Base-by-base conservation (phyloP, 2,329 filamentous ascomycete genomes). In the Plectosphaerella sp. region DNA sequence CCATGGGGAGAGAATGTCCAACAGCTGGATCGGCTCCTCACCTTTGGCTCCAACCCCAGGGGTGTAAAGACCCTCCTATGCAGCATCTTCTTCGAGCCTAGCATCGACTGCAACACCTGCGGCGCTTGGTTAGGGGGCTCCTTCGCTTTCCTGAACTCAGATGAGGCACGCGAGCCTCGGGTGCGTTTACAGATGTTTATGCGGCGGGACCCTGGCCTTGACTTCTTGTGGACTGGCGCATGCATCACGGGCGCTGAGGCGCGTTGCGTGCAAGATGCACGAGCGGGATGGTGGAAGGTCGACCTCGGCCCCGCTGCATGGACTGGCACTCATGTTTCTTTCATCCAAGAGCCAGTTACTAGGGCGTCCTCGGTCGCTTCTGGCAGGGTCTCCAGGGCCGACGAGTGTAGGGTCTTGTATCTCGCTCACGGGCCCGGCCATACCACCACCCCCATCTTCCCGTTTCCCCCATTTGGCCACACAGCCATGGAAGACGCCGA, bases 51-150 rank as follows among this genome's bases (percentile, higher is more conserved):
- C 39, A 62, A 59, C 42, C 25, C 51, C 3, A 53, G 48, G 15
- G 55, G 56, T 5, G 16, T 52, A 2, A 59, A 58, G 39, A 50
- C 54, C 10, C 52, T 62, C 14, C 42, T 61, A 2, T 36, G 16
- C 10, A 62, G 59, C 49, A 35, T 58, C 15, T 62, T 62, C 16
- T 61, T 55, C 45, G 55, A 62, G 24, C 54, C 45, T n/a, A 50
- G 51, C 14, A 48, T 59, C 15, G 18, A 36, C 20, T 53, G 54
- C 36, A 62, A 61, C 22, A 24, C 57, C 35, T 62, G 59, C 10
- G 59, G 59, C 1, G 50, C 53, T 5, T 62, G 58, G 58, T 15
- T 61, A 14, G 55, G 47, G 22, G 54, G 59, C 22, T 52, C 59
- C 11, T 57, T 62, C 39, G 55, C 55, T 2, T 53, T 60, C 22